Base-by-base conservation (phyloP, 192 early-diverging fungal genomes). In the Funneliformis geosporum region DNA sequence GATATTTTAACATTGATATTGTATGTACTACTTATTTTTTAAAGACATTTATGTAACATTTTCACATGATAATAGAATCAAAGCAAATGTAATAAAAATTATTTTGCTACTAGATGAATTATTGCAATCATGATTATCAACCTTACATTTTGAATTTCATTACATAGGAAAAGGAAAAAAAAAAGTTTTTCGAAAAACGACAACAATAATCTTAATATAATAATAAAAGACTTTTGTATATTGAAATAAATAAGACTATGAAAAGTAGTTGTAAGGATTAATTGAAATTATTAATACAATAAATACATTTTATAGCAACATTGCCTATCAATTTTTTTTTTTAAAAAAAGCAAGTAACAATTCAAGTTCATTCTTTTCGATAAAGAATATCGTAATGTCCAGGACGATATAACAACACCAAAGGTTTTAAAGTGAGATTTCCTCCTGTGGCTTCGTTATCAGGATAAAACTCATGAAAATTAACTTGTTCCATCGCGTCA, bases 311-410 rank as follows among this genome's bases (percentile, higher is more conserved):
- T 28, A 65, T 11, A 33, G 2, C 12, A 11, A 28, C 64, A 66
- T 33, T 65, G 25, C 10, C 14, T 1, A 60, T 18, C 12, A 60
- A 2, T 60, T 18, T n/a, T 21, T 50, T 18, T 50, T 50, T 50
- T 21, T 21, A 16, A 55, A 55, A 33, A 33, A 33, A 33, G 2
- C 0, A 33, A 33, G 64, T 65, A 65, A 65, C 4, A 38, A 44
- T 71, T 40, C 40, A 71, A 27, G 9, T 9, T 42, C 9, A 77
- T 46, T 77, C 76, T 47, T 84, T 87, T 60, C 84, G 85, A 85
- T 91, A 95, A 59, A 94, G 67, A 77, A 95, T 90, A 82, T 95
- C 94, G 79, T 95, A 94, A 80, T 95, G 94, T 75, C 89, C 89
- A 66, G 89, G 87, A 67, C 84, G 86, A 81, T 87, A 89, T 39